Base-by-base conservation (phyloP, 1,284 basidiomycete species). In the Trametes versicolor region DNA sequence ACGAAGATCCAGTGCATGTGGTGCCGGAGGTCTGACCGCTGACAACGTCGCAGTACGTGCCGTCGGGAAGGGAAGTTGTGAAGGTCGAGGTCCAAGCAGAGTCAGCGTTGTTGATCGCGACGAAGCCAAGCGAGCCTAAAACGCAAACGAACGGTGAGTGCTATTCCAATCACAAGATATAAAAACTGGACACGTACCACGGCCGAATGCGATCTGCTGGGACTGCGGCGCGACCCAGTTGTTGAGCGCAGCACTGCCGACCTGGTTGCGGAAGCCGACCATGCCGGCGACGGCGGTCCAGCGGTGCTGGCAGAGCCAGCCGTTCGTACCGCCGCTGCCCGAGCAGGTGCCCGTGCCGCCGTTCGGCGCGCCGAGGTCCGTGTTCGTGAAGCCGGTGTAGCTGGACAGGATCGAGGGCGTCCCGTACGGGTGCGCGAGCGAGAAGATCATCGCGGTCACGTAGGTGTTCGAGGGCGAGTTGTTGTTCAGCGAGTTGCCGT, bases 381-480 rank as follows among this genome's bases (percentile, higher is more conserved):
- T 78, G 43, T 79, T 74, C 12, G 79, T 78, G 75, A 85, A 88
- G 15, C 80, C 77, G 41, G 67, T 59, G 72, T 87, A 92, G 68
- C 86, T 85, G 0, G 88, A 91, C 0, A 91, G 79, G 57, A 92
- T 77, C 0, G 86, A 85, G 0, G 89, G 88, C 3, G 84, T 87
- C 56, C 90, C 89, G 72, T 88, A 92, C 0, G 88, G 81, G 72
- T 90, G 86, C 0, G 88, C 86, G 74, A 91, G 81, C 0, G 87
- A 88, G 78, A 90, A 90, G 32, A 91, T 82, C 19, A 79, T 83
- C 0, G 87, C 88, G 1, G 83, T 79, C 9, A 83, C 81, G 71
- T 91, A 91, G 0, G 85, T 83, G 71, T 90, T 90, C n/a, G 83
- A 85, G 0, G 88, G 81, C 0, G 89, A 90, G 64, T 85, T 85